Evolutionary conservation across 2,329 filamentous ascomycete species (phyloP), one percentile per base, ranked within the genome.

Genomic region (Orbilia javanica): DNA sequence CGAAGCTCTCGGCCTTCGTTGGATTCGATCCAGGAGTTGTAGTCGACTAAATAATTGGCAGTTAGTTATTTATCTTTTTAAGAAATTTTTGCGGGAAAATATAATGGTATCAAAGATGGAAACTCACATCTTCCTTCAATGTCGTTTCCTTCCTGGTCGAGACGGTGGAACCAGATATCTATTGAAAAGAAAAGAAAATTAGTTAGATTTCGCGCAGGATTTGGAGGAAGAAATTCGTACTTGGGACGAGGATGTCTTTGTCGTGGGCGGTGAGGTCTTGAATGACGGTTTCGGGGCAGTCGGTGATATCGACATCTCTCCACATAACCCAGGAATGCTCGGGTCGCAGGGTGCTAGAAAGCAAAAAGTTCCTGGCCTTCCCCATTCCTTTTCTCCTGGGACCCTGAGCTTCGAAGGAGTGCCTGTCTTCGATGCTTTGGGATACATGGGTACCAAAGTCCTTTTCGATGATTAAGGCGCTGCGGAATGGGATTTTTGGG

Each of bases 241-340:
- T 99, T 0, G 96, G 96, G 81, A 98, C 95, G 72, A 99, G 86
- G 75, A 99, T 89, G 84, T 99, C 96, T 83, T 91, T 90, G 84
- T 99, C 93, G 83, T 98, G 96, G 20, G 93, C 93, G 82, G 97
- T 92, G 81, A 99, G 96, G 82, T 99, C 96, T 85, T 99, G 94
- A 36, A 99, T 87, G 79, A 99, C 96, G 83, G 89, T 91, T 80
- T 89, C 88, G 1, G 95, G 93, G 83, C 92, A 97, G 83, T 99
- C 94, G 55, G 93, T 90, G 81, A 99, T 97, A 84, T 99, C 96
- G 62, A 97, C 94, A 84, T 99, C 96, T 77, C 96, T 90, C 96
- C 96, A 99, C 84, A 97, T 98, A 7, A 98, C 94, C 96, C 96
- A 99, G 7, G 94, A 95, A 84, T 99, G 96, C 79, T 98, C 94